Evolutionary conservation across 371 early-diverging fungal genomes (phyloP).

Genomic region (Catenaria anguillulae): DNA sequence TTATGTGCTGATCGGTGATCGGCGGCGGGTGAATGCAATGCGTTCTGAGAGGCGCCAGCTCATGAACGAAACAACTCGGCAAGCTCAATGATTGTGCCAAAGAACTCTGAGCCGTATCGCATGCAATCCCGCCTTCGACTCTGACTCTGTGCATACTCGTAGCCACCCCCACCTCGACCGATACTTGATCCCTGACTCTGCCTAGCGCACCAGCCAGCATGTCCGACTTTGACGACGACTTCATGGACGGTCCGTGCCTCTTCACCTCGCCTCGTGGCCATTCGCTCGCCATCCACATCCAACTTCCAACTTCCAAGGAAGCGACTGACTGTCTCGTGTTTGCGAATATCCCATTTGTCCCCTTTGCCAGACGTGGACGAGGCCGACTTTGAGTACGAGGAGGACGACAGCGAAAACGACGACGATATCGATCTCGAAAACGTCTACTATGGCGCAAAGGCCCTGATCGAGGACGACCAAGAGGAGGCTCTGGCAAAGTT

Average conservation of each 20-base stretch:
- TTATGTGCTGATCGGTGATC: too few species aligned
- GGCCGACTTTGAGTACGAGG: conserved; percentile 82
- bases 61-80: too few species aligned
- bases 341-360: background rate
- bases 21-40: too few species aligned
- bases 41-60: too few species aligned
- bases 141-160: too few species aligned
- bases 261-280: background rate
- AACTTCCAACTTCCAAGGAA: too few species aligned
- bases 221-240: conserved; percentile 1
- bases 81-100: too few species aligned
- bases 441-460: conserved; percentile 90
- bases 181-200: too few species aligned
- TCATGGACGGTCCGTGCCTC: background rate
- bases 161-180: too few species aligned
- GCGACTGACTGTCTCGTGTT: background rate
- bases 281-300: background rate
- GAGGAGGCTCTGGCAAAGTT: conserved; percentile 63
- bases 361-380: conserved; percentile 19
- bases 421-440: conserved; percentile 83
- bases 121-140: too few species aligned
- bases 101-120: too few species aligned
- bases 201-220: too few species aligned
- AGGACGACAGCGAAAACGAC: conserved; percentile 55
- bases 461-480: conserved; percentile 65